phyloP scores from a whole-genome alignment of 345 rosid genomes.

The Kandelia obovata region DNA sequence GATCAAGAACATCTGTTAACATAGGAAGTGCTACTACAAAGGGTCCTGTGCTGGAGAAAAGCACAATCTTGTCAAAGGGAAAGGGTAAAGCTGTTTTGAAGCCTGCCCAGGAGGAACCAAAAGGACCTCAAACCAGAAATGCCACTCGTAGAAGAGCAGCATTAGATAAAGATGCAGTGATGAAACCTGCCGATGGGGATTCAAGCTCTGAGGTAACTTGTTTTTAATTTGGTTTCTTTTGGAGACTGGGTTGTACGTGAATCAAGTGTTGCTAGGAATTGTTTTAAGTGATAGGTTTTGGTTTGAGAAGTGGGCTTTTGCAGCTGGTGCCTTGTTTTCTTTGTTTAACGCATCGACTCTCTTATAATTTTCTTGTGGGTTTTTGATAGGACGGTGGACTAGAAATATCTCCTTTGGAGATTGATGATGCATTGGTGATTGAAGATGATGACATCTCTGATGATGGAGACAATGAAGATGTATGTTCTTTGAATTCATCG shows the following conservation, averaged over 20 bases:
- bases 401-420: constrained; percentile 86
- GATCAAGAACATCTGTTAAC: constrained; percentile 76
- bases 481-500: constrained; percentile 35
- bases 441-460: constrained; percentile 98
- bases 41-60: constrained; percentile 66
- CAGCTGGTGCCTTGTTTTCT: background rate
- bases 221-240: background rate
- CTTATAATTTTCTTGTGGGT: background rate
- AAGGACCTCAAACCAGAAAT: constrained; percentile 96
- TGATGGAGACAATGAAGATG: constrained; percentile 93
- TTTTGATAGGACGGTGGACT: constrained; percentile 80
- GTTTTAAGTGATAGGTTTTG: too few species aligned
- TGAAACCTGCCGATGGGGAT: constrained; percentile 68
- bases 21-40: constrained; percentile 66
- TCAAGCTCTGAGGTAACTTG: constrained; percentile 82
- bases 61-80: constrained; percentile 76
- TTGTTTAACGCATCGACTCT: background rate
- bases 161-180: constrained; percentile 65
- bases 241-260: background rate
- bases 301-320: background rate
- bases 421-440: constrained; percentile 92
- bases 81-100: constrained; percentile 98
- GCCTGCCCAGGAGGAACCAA: constrained; percentile 62
- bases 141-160: constrained; percentile 81
- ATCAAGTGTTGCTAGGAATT: too few species aligned